Percentiles rank a stretch among this genome's conserved stretches.
Conservation (phyloP, 169 alveolate genomes). For the Fabrea salina region DNA sequence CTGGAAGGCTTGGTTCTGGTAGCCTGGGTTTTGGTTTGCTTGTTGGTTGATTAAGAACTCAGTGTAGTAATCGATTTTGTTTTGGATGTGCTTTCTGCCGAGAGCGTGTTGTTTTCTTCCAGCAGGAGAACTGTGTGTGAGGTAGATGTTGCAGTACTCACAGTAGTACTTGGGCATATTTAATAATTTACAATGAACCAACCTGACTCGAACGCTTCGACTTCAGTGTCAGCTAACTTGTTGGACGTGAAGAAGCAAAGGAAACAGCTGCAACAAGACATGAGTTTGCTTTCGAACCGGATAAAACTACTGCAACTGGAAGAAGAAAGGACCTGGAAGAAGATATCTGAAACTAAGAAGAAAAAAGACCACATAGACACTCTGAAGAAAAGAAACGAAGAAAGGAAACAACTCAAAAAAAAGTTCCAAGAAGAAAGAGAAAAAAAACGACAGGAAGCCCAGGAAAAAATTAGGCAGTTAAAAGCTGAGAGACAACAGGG, state of each 20-base stretch:
- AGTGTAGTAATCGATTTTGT: slow-evolving; percentile 95
- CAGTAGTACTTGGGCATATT: slow-evolving; percentile 99
- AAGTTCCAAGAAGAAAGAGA: background rate
- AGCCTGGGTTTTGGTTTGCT: slow-evolving; percentile 17
- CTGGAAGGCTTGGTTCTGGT: background rate
- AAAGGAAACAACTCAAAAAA: slow-evolving; percentile 10
- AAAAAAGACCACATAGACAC: slow-evolving; percentile 53
- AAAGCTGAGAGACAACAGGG: background rate
- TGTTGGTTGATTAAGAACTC: slow-evolving; percentile 29
- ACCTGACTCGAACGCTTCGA: slow-evolving; percentile 7
- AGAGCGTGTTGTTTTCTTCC: slow-evolving; percentile 98
- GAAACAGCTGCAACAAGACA: slow-evolving; percentile 57
- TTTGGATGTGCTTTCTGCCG: slow-evolving; percentile 97
- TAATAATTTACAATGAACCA: background rate
- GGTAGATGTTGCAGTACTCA: slow-evolving; percentile 98
- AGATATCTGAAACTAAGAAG: slow-evolving; percentile 72
- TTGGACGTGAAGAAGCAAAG: slow-evolving; percentile 39
- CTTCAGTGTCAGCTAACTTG: background rate
- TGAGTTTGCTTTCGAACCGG: slow-evolving; percentile 58
- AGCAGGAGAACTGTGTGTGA: slow-evolving; percentile 98
- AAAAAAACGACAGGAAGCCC: slow-evolving; percentile 2
- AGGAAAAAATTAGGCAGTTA: background rate
- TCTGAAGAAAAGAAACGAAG: slow-evolving; percentile 53
- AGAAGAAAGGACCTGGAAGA: slow-evolving; percentile 65
- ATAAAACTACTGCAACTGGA: slow-evolving; percentile 66